Conservation (phyloP, 345 rosid species). For the Salix arbutifolia region DNA sequence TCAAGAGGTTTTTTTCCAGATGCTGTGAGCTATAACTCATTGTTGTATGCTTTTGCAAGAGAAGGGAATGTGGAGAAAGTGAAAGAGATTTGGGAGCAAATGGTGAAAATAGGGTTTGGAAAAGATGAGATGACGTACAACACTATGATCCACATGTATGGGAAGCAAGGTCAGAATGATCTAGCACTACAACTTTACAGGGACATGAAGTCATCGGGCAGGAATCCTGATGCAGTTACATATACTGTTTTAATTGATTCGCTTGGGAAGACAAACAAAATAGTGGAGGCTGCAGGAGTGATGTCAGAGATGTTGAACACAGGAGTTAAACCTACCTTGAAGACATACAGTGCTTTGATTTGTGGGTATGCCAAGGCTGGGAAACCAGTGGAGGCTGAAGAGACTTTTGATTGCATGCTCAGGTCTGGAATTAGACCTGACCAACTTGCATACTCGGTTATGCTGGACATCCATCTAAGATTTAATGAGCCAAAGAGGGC, state of each 20-base stretch:
- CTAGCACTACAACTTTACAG: constrained; percentile 69
- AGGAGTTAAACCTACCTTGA: constrained; percentile 77
- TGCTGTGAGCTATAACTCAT: constrained; percentile 83
- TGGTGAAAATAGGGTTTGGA: constrained; percentile 74
- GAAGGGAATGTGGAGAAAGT: constrained; percentile 76
- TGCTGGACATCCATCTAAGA: constrained; percentile 76
- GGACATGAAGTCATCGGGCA: constrained; percentile 73
- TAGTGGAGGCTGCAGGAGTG: constrained; percentile 61
- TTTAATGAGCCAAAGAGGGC: constrained; percentile 60
- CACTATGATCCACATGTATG: constrained; percentile 93
- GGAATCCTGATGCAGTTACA: constrained; percentile 80
- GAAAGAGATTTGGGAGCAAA: constrained; percentile 57
- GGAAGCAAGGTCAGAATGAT: constrained; percentile 75
- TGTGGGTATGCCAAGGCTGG: constrained; percentile 98
- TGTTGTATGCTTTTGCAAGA: constrained; percentile 92
- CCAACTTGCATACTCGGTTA: constrained; percentile 73
- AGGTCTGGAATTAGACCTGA: constrained; percentile 82
- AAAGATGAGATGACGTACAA: constrained; percentile 88
- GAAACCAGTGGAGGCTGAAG: constrained; percentile 68
- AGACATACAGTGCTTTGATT: constrained; percentile 88
- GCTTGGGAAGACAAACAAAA: constrained; percentile 77
- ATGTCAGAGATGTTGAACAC: constrained; percentile 91
- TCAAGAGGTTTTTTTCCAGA: constrained; percentile 75
- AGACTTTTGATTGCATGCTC: constrained; percentile 67
- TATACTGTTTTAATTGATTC: constrained; percentile 90